Percentiles rank a stretch among this genome's conserved stretches.
phyloP scores from a whole-genome alignment of 2,329 filamentous ascomycete species.

The Aspergillus felis region DNA sequence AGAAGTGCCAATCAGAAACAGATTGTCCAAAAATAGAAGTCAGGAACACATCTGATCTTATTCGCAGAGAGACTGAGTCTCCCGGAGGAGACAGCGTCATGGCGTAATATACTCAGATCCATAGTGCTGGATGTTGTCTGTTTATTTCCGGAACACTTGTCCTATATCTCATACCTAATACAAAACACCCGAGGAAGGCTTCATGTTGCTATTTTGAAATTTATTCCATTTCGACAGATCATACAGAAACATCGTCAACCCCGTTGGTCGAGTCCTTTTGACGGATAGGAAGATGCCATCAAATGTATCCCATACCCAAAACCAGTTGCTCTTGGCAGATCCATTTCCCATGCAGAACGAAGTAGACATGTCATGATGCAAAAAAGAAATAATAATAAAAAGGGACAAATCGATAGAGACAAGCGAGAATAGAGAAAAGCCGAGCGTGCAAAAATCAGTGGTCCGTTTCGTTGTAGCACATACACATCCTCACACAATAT shows the following conservation, averaged over 20 bases:
- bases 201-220: neutral
- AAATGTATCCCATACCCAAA: neutral
- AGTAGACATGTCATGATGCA: slow-evolving; percentile 7
- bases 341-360: neutral
- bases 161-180: neutral
- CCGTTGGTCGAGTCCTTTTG: neutral
- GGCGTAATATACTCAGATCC: too few species aligned
- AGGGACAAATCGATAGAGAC: slow-evolving; percentile 1
- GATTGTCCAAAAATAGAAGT: neutral
- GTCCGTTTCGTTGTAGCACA: neutral
- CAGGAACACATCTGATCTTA: neutral
- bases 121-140: too few species aligned
- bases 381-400: too few species aligned
- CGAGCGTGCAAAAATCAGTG: neutral
- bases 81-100: too few species aligned
- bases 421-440: neutral
- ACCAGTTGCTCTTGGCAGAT: neutral
- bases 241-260: neutral
- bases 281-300: neutral
- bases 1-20: neutral
- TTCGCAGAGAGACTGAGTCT: neutral
- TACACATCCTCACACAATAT: neutral
- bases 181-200: neutral
- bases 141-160: neutral
- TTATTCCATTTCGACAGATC: neutral